These are phyloP conservation scores for Epichloe sp. DNA, from an alignment of 2,329 filamentous ascomycete species.

Conservation along the genomic window DNA sequence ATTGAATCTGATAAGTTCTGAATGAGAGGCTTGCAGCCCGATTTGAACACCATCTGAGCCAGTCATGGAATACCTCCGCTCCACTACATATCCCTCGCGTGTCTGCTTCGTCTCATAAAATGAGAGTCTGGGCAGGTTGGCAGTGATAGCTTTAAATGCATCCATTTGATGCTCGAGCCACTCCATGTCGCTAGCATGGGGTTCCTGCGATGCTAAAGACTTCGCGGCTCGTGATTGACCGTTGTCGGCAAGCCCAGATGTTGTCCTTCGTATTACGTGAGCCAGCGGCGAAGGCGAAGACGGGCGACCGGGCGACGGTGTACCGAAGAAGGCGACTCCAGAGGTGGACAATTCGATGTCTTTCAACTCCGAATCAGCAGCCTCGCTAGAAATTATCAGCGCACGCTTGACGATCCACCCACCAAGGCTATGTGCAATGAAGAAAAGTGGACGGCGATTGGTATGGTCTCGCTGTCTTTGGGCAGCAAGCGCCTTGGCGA, in stretches of 20 bases:
- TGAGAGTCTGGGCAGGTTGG: slow-evolving; percentile 12
- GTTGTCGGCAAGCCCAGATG: slow-evolving; percentile 8
- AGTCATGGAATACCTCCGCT: slow-evolving; percentile 12
- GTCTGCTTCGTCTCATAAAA: slow-evolving; percentile 16
- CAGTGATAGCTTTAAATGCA: slow-evolving; percentile 14
- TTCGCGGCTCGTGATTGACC: neutral
- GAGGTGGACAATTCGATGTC: slow-evolving; percentile 15
- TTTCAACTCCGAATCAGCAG: slow-evolving; percentile 10
- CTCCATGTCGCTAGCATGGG: slow-evolving; percentile 10
- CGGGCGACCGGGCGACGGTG: slow-evolving; percentile 11
- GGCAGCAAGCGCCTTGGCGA: slow-evolving; percentile 11
- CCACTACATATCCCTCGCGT: slow-evolving; percentile 12
- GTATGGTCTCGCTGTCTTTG: slow-evolving; percentile 10
- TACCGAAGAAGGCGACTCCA: slow-evolving; percentile 16
- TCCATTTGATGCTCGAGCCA: slow-evolving; percentile 16
- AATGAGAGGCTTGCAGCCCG: slow-evolving; percentile 11
- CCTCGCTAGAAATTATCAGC: slow-evolving; percentile 16
- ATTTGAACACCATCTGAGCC: slow-evolving; percentile 14
- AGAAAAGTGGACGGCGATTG: slow-evolving; percentile 13
- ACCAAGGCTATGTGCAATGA: slow-evolving; percentile 16
- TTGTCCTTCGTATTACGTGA: slow-evolving; percentile 13
- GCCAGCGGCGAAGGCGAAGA: slow-evolving; percentile 14
- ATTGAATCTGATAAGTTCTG: slow-evolving; percentile 12
- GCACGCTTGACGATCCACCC: slow-evolving; percentile 18
- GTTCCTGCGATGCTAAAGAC: slow-evolving; percentile 3